Evolutionary conservation across 257 asterid species (phyloP).

Genomic region (Nicotiana knightiana): DNA sequence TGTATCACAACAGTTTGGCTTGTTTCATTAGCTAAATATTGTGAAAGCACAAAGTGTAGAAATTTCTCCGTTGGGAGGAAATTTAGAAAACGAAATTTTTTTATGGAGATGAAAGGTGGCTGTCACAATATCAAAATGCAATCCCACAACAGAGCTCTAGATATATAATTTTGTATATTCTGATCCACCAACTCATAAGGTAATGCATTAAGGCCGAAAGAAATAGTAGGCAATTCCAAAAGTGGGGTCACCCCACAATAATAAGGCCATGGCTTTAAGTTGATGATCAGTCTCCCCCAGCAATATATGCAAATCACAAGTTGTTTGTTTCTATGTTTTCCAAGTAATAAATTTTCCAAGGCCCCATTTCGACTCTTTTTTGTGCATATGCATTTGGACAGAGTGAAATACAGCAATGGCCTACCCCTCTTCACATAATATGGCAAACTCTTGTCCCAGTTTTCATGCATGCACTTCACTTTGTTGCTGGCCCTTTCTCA

Average conservation of each 20-base stretch:
- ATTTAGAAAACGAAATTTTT: background rate
- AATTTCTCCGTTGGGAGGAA: background rate
- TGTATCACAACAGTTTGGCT: background rate
- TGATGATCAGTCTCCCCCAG: background rate
- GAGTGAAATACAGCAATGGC: constrained; percentile 11
- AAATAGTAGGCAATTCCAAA: background rate
- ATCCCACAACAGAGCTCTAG: background rate
- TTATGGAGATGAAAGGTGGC: background rate
- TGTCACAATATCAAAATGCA: constrained; percentile 5
- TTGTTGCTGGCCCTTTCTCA: background rate
- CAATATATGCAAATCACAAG: constrained; percentile 10
- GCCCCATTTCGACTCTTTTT: constrained; percentile 4
- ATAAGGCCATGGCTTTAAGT: constrained; percentile 14
- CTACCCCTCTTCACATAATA: background rate
- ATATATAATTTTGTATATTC: constrained; percentile 3
- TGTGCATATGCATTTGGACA: constrained; percentile 13
- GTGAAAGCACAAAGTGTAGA: background rate
- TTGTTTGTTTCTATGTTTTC: background rate
- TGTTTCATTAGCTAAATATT: background rate
- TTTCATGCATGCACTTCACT: constrained; percentile 9
- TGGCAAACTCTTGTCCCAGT: constrained; percentile 9
- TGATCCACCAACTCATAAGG: constrained; percentile 9
- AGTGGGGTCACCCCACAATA: constrained; percentile 15
- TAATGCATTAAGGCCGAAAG: background rate
- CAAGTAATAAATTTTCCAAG: background rate